These are phyloP conservation scores for Amauroascus verrucosus DNA, from an alignment of 2,329 filamentous ascomycete genomes.

Conservation along the genomic window DNA sequence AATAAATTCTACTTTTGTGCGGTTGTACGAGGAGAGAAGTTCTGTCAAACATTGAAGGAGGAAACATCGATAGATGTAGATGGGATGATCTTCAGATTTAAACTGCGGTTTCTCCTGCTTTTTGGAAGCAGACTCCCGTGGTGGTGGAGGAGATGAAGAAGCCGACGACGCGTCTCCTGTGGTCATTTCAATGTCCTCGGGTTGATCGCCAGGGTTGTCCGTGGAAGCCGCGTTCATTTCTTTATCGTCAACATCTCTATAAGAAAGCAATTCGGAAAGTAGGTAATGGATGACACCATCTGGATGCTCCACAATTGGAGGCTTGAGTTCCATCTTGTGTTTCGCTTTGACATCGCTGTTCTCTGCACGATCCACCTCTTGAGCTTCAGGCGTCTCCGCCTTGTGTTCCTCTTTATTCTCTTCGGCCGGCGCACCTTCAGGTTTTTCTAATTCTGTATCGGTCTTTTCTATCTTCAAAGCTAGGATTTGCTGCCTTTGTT, in stretches of 20 bases:
- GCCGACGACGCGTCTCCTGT: conserved; percentile 30
- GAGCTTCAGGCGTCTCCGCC: conserved; percentile 19
- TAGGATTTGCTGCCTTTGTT: conserved; percentile 45
- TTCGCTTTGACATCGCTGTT: conserved; percentile 25
- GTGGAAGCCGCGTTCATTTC: conserved; percentile 38
- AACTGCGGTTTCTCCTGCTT: conserved; percentile 64
- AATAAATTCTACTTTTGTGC: conserved; percentile 96
- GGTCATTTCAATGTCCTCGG: conserved; percentile 44
- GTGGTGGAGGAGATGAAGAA: conserved; percentile 16
- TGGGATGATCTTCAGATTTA: conserved; percentile 86
- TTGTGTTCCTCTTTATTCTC: conserved; percentile 28
- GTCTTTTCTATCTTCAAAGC: conserved; percentile 38
- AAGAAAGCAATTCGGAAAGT: conserved; percentile 81
- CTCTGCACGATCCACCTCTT: conserved; percentile 7
- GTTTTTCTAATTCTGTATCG: conserved; percentile 19
- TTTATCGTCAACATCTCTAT: conserved; percentile 84
- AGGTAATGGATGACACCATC: conserved; percentile 94
- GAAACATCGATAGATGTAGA: conserved; percentile 94
- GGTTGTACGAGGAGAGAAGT: conserved; percentile 71
- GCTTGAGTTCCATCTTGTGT: conserved; percentile 61
- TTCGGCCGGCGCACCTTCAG: conserved; percentile 13
- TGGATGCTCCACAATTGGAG: conserved; percentile 78
- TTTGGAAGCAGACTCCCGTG: conserved; percentile 33
- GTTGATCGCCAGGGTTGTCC: conserved; percentile 20
- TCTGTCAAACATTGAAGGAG: conserved; percentile 85